Percentiles rank a stretch among this genome's conserved stretches.
Conservation (phyloP, 768 basidiomycete species). For the Psilocybe sp. region DNA sequence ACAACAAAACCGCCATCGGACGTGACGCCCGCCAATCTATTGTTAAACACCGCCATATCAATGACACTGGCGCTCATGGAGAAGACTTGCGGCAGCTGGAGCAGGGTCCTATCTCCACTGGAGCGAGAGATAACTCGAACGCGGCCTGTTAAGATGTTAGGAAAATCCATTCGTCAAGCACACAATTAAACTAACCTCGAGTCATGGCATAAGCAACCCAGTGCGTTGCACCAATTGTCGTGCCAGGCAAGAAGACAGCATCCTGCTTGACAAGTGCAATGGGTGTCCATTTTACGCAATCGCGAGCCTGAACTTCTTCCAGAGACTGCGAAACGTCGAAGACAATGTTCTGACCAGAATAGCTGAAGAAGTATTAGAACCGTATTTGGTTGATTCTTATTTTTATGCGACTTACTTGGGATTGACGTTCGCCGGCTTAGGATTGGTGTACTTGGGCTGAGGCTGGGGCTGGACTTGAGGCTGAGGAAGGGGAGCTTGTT, state of each 20-base stretch:
- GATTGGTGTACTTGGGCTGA: conserved; percentile 38
- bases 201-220: conserved; percentile 96
- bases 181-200: conserved; percentile 43
- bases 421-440: conserved; percentile 25
- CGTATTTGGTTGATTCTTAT: conserved; percentile 11
- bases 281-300: conserved; percentile 83
- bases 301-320: conserved; percentile 74
- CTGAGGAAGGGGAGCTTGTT: neutral
- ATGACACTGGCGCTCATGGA: conserved; percentile 60
- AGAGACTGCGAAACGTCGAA: conserved; percentile 74
- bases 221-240: conserved; percentile 86
- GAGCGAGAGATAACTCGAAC: conserved; percentile 87
- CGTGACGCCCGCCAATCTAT: conserved; percentile 81
- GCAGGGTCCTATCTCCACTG: conserved; percentile 81
- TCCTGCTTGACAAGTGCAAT: conserved; percentile 89
- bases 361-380: conserved; percentile 29
- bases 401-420: conserved; percentile 57
- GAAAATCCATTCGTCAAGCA: neutral
- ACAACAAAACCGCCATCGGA: conserved; percentile 88
- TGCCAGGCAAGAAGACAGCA: conserved; percentile 77
- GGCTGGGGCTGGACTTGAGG: conserved; percentile 12
- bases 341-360: conserved; percentile 65
- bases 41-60: conserved; percentile 85
- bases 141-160: conserved; percentile 45
- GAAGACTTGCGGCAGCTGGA: conserved; percentile 72